These are phyloP conservation scores for Ustilago tritici DNA, from an alignment of 1,284 basidiomycete genomes.

Conservation along the genomic window DNA sequence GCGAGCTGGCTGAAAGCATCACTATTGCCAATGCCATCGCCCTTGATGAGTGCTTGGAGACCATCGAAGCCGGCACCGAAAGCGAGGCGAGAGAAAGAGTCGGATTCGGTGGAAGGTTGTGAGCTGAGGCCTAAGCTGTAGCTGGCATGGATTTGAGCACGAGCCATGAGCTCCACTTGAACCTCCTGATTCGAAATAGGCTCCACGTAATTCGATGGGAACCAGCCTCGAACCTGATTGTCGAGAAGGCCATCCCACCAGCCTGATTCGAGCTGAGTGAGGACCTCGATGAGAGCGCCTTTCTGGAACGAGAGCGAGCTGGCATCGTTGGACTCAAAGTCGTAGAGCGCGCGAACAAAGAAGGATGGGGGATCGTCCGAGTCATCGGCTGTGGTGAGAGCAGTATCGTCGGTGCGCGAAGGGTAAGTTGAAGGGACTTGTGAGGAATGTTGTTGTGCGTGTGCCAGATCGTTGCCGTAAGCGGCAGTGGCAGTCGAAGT, in stretches of 20 bases:
- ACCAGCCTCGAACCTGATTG: constrained; percentile 81
- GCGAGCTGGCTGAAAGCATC: constrained; percentile 64
- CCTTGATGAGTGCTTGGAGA: constrained; percentile 51
- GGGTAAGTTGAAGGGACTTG: constrained; percentile 17
- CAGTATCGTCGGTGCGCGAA: constrained; percentile 10
- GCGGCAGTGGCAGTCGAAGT: constrained; percentile 36
- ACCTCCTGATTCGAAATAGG: constrained; percentile 81
- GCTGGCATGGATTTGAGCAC: constrained; percentile 36
- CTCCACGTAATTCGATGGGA: constrained; percentile 94
- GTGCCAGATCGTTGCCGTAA: constrained; percentile 4
- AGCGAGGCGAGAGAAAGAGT: constrained; percentile 49
- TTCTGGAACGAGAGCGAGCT: constrained; percentile 88
- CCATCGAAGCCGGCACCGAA: constrained; percentile 54
- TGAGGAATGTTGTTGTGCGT: constrained; percentile 1
- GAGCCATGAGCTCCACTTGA: constrained; percentile 43
- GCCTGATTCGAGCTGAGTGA: constrained; percentile 88
- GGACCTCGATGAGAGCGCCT: constrained; percentile 92
- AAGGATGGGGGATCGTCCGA: constrained; percentile 71
- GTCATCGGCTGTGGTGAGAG: constrained; percentile 26
- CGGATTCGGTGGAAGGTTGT: constrained; percentile 32
- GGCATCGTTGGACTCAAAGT: constrained; percentile 80
- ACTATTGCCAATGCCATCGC: constrained; percentile 40
- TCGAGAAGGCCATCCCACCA: constrained; percentile 98
- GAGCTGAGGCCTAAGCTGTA: constrained; percentile 33
- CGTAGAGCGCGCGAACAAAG: constrained; percentile 91